These are phyloP conservation scores for Hortaea sp. DNA, from an alignment of 2,329 filamentous ascomycete species.

Conservation along the genomic window DNA sequence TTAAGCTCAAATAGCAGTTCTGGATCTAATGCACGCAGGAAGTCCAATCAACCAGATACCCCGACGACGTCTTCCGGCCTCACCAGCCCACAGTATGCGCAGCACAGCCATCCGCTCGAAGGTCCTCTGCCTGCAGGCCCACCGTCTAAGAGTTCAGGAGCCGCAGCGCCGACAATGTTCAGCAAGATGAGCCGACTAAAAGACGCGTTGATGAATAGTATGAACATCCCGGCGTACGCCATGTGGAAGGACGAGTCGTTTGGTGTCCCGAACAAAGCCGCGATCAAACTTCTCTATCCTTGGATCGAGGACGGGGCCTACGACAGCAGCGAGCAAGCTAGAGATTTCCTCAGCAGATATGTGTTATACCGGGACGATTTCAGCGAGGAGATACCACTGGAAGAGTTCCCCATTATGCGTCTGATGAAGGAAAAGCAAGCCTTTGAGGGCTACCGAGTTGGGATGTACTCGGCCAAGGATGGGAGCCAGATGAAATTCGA, in stretches of 20 bases:
- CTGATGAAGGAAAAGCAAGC: conserved; percentile 52
- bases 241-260: conserved; percentile 75
- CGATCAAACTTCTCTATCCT: conserved; percentile 30
- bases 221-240: conserved; percentile 62
- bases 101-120: conserved; percentile 38
- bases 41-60: conserved; percentile 1
- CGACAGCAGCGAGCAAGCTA: conserved; percentile 27
- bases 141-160: conserved; percentile 45
- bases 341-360: conserved; percentile 51
- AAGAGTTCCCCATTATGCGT: conserved; percentile 58
- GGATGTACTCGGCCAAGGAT: conserved; percentile 48
- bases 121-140: conserved; percentile 60
- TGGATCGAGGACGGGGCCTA: conserved; percentile 25
- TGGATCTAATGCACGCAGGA: conserved; percentile 8
- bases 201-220: conserved; percentile 65
- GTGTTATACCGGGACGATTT: conserved; percentile 59
- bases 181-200: conserved; percentile 68
- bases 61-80: conserved; percentile 24
- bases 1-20: conserved; percentile 27
- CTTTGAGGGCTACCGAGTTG: conserved; percentile 51
- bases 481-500: conserved; percentile 52
- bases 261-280: conserved; percentile 61
- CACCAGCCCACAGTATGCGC: conserved; percentile 37
- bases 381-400: conserved; percentile 42
- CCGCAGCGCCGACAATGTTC: conserved; percentile 53